These are phyloP conservation scores for Cynanchum wilfordii DNA, from an alignment of 257 asterid species.

Conservation along the genomic window DNA sequence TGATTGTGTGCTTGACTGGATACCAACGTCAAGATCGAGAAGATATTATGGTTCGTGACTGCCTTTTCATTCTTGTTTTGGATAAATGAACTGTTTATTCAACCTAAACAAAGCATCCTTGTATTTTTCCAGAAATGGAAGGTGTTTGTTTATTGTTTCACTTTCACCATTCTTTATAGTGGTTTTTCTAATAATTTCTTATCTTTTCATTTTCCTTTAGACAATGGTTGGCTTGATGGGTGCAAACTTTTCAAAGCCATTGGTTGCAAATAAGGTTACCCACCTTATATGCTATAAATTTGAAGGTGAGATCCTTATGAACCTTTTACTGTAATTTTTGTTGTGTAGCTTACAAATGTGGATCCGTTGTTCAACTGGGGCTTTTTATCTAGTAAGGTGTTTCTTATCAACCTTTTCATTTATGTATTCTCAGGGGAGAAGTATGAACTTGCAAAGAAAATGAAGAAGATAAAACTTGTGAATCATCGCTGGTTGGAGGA, in stretches of 20 bases:
- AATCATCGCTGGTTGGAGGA: constrained; percentile 94
- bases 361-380: neutral
- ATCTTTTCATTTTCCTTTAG: constrained; percentile 33
- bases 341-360: neutral
- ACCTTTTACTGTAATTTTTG: neutral
- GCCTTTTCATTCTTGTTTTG: constrained; percentile 18
- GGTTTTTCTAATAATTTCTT: constrained; percentile 14
- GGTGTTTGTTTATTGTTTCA: neutral
- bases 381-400: neutral
- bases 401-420: neutral
- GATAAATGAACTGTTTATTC: constrained; percentile 8
- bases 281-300: constrained; percentile 96
- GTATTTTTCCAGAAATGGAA: neutral
- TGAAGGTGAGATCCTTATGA: constrained; percentile 54
- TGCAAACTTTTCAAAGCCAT: constrained; percentile 77
- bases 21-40: constrained; percentile 67
- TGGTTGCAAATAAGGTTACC: constrained; percentile 71
- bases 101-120: neutral
- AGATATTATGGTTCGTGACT: constrained; percentile 66
- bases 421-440: constrained; percentile 63
- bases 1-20: constrained; percentile 85
- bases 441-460: constrained; percentile 74
- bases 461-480: constrained; percentile 64
- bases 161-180: neutral
- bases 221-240: constrained; percentile 91